phyloP scores from a whole-genome alignment of 2,329 filamentous ascomycete genomes.

The Beauveria scarabaeidicola region DNA sequence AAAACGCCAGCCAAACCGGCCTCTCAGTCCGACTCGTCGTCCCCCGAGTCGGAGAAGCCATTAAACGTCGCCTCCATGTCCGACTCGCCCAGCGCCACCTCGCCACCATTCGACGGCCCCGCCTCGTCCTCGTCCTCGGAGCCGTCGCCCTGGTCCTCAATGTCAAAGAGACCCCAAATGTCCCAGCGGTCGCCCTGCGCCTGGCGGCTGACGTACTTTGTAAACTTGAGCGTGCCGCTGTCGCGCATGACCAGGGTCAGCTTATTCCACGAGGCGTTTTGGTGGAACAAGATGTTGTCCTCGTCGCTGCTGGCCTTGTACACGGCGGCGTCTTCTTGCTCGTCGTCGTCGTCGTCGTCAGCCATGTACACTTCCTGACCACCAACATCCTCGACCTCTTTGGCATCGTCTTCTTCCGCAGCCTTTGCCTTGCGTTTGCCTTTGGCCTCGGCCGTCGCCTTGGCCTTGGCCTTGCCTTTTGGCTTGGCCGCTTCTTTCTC shows the following conservation, averaged over 20 bases:
- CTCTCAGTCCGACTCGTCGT: slow-evolving; percentile 29
- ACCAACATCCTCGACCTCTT: slow-evolving; percentile 49
- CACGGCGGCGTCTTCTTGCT: slow-evolving; percentile 72
- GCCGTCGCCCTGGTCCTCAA: slow-evolving; percentile 47
- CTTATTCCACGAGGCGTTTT: slow-evolving; percentile 72
- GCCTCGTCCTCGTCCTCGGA: slow-evolving; percentile 25
- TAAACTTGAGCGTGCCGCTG: slow-evolving; percentile 77
- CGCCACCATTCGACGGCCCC: slow-evolving; percentile 18
- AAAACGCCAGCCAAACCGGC: background rate
- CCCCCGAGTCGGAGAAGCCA: slow-evolving; percentile 42
- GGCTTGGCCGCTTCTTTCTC: slow-evolving; percentile 30
- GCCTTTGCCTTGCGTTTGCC: slow-evolving; percentile 23
- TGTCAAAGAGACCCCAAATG: slow-evolving; percentile 68
- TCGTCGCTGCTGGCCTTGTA: slow-evolving; percentile 77
- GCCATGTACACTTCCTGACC: slow-evolving; percentile 93
- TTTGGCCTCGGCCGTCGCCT: slow-evolving; percentile 21
- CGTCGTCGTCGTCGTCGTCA: slow-evolving; percentile 72
- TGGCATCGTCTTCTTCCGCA: slow-evolving; percentile 24
- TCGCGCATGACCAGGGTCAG: slow-evolving; percentile 86
- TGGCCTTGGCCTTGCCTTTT: slow-evolving; percentile 18
- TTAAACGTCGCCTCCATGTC: slow-evolving; percentile 49
- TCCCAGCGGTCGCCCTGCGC: slow-evolving; percentile 92
- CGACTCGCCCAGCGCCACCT: slow-evolving; percentile 27
- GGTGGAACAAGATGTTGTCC: slow-evolving; percentile 57
- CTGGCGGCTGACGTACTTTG: slow-evolving; percentile 83